Evolutionary conservation across 345 rosid genomes (phyloP).

Genomic region (Citrus sp.): DNA sequence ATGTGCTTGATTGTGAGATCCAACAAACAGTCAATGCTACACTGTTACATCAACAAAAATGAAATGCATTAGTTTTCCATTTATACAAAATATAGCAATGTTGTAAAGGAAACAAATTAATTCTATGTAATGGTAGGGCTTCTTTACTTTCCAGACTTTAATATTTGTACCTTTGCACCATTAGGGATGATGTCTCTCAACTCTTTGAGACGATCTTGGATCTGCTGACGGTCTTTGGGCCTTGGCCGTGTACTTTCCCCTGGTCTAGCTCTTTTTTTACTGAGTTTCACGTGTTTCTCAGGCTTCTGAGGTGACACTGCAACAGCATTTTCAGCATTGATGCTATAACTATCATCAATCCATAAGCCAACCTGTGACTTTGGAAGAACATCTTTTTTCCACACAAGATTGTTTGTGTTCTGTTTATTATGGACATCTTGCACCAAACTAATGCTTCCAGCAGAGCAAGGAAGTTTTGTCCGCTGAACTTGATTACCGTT

Average conservation of each 20-base stretch:
- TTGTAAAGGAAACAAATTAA: background rate
- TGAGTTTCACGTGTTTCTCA: constrained; percentile 48
- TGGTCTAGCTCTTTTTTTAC: constrained; percentile 70
- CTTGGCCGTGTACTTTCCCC: constrained; percentile 86
- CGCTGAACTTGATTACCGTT: constrained; percentile 23
- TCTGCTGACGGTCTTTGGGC: constrained; percentile 95
- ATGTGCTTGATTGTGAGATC: constrained; percentile 79
- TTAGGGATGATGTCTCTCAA: constrained; percentile 81
- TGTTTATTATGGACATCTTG: constrained; percentile 20
- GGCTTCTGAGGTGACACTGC: constrained; percentile 35
- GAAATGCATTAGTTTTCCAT: constrained; percentile 9
- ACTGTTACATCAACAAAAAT: constrained; percentile 40
- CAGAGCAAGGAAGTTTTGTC: constrained; percentile 29
- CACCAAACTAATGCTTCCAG: constrained; percentile 23
- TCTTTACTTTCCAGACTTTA: constrained; percentile 6
- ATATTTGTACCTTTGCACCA: constrained; percentile 67
- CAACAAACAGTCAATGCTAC: constrained; percentile 83
- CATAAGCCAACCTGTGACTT: constrained; percentile 58
- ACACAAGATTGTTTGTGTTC: constrained; percentile 19
- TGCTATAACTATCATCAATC: constrained; percentile 78
- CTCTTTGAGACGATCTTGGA: constrained; percentile 91
- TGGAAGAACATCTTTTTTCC: constrained; percentile 26
- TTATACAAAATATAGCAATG: background rate
- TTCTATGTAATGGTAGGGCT: background rate
- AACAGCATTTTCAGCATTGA: constrained; percentile 39